Evolutionary conservation across 495 filamentous ascomycete species (phyloP), one percentile per base, ranked within the genome.

Genomic region (Xylaria nigripes): DNA sequence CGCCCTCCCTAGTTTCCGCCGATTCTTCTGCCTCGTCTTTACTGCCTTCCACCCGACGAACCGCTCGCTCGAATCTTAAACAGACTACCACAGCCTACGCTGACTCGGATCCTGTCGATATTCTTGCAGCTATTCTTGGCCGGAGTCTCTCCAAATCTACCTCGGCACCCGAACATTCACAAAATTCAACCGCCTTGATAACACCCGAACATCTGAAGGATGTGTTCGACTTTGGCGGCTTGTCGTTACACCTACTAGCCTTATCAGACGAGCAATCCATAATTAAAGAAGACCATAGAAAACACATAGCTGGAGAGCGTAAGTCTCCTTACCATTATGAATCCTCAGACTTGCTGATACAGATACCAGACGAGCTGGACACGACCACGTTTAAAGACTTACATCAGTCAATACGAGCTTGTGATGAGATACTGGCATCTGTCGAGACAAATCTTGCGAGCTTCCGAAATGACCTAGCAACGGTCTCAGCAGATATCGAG

Each of bases 401-500:
- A 29, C 93, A 97, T 66, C 81, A 80, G 49, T 90, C 90, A 7
- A 96, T 98, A 57, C 67, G 78, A 67, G 87, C 87, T 25, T 97
- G 93, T 66, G 91, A 98, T 68, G 87, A 95, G 61, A 89, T 98
- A 40, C 81, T 96, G 38, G 86, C 82, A 64, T 95, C 94, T 1
- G 91, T 98, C 44, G 92, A 98, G 70, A 79, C 80, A 16, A 96
- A 96, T 64, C 71, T 98, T 46, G 87, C 87, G 41, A 89, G 85
- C 64, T 98, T 98, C 62, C 90, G 91, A 69, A 86, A 86, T 46
- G 93, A 98, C 66, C 77, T 98, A 13, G 90, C 89, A 3, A 80
- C 81, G 1, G 94, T 98, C 6, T 96, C 93, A 8, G 83, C 88
- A 3, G 93, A 98, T 63, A 98, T 98, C 24, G 94, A 98, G 70